Percentiles rank a stretch among this genome's conserved stretches.
Evolutionary conservation across 208 protist genomes (phyloP).

Genomic region (Trypanosoma conorhini): DNA sequence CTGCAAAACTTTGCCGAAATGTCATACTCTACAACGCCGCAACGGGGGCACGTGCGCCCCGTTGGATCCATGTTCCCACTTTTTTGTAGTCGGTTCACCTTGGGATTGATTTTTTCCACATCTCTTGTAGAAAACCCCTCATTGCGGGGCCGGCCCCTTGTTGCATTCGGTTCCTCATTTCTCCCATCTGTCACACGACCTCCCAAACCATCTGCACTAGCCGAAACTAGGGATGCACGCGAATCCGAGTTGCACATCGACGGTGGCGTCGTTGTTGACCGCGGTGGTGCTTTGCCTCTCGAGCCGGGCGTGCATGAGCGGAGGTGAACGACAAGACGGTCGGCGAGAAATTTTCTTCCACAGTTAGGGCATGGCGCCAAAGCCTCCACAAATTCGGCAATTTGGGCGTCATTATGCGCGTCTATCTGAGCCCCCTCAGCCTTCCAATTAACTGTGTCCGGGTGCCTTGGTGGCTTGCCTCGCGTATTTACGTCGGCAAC

Average conservation of each 20-base stretch:
- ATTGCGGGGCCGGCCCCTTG: background rate
- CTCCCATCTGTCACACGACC: slow-evolving; percentile 1
- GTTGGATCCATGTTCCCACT: slow-evolving; percentile 29
- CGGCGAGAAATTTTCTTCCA: slow-evolving; percentile 82
- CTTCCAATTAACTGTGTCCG: slow-evolving; percentile 70
- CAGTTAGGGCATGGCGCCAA: slow-evolving; percentile 92
- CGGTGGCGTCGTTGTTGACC: background rate
- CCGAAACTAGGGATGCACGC: background rate
- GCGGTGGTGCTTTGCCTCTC: slow-evolving; percentile 38
- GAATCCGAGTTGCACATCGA: background rate
- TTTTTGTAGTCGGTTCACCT: slow-evolving; percentile 52
- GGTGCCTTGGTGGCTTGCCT: slow-evolving; percentile 69
- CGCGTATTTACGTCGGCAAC: slow-evolving; percentile 62
- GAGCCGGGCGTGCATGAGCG: slow-evolving; percentile 85
- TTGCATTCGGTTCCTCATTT: background rate
- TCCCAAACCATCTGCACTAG: background rate
- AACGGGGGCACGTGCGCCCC: slow-evolving; percentile 57
- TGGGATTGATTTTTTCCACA: slow-evolving; percentile 34
- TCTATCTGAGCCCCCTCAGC: slow-evolving; percentile 30
- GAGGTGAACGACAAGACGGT: slow-evolving; percentile 89
- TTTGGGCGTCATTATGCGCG: slow-evolving; percentile 85
- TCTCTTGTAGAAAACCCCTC: background rate
- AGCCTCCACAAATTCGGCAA: slow-evolving; percentile 85
- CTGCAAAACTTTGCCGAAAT: slow-evolving; percentile 76
- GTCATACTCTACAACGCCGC: slow-evolving; percentile 78